A percentile compares a stretch with the other conserved stretches of the same genome.
Conservation (phyloP, 129 eudicot genomes). For the Flaveria ramosissima region DNA sequence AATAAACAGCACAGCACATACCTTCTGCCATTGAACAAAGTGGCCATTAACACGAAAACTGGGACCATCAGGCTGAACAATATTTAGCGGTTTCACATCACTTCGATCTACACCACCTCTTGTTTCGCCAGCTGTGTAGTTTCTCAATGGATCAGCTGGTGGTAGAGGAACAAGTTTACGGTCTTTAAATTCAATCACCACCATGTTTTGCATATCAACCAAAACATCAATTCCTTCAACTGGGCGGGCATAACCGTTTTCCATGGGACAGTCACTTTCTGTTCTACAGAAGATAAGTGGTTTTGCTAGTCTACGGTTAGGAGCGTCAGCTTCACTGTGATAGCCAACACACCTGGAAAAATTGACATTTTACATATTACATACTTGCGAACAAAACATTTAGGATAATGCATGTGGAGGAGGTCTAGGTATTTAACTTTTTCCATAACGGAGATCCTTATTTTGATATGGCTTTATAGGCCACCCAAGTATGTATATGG, state of each 20-base stretch:
- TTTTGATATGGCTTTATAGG: background rate
- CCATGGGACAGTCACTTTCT: constrained; percentile 83
- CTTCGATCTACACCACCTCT: constrained; percentile 84
- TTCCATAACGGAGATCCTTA: background rate
- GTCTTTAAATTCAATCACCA: constrained; percentile 76
- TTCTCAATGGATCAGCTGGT: constrained; percentile 82
- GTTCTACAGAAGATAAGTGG: constrained; percentile 82
- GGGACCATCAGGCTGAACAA: constrained; percentile 83
- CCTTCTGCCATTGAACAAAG: constrained; percentile 90
- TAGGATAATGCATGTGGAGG: background rate
- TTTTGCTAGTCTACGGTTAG: constrained; percentile 75
- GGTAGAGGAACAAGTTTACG: constrained; percentile 82
- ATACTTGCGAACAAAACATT: background rate
- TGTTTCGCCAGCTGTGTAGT: constrained; percentile 80
- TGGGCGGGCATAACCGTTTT: constrained; percentile 86
- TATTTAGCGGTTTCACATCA: constrained; percentile 70
- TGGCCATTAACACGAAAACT: constrained; percentile 79
- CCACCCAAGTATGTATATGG: background rate
- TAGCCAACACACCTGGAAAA: constrained; percentile 72
- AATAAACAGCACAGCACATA: constrained; percentile 3
- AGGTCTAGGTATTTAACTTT: background rate
- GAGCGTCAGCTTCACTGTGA: constrained; percentile 76
- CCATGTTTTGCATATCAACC: constrained; percentile 86
- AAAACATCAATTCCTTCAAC: constrained; percentile 81
- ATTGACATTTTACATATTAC: constrained; percentile 7